A percentile compares a stretch with the other conserved stretches of the same genome.
Evolutionary conservation across 495 filamentous ascomycete genomes (phyloP).

Genomic region (Trichoderma asperelloides): DNA sequence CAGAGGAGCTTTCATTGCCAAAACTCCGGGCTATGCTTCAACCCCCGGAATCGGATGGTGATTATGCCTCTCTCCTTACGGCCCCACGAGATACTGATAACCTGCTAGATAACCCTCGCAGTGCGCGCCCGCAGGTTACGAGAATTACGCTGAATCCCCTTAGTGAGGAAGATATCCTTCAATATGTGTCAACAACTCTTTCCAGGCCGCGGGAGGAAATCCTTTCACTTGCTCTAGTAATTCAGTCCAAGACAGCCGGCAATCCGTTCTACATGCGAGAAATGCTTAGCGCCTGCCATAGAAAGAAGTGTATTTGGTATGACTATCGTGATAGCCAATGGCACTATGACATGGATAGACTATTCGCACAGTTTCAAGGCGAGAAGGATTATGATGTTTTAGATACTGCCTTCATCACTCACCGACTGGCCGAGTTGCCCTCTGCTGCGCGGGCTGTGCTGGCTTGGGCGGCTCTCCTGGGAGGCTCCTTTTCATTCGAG

Average conservation of each 20-base stretch:
- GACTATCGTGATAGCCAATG: conserved; percentile 70
- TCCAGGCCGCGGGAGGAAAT: conserved; percentile 50
- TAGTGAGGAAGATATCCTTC: conserved; percentile 61
- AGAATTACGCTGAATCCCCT: conserved; percentile 59
- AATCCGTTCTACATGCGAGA: conserved; percentile 86
- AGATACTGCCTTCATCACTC: conserved; percentile 68
- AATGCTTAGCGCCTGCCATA: conserved; percentile 81
- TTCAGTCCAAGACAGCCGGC: conserved; percentile 72
- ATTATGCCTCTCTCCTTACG: conserved; percentile 2
- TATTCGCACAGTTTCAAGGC: conserved; percentile 73
- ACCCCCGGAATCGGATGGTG: conserved; percentile 39
- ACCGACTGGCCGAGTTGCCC: conserved; percentile 67
- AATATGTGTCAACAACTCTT: conserved; percentile 70
- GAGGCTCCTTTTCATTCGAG: conserved; percentile 69
- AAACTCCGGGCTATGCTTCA: conserved; percentile 37
- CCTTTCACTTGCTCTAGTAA: conserved; percentile 55
- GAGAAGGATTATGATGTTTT: conserved; percentile 69
- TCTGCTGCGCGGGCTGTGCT: conserved; percentile 63
- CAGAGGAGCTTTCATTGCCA: conserved; percentile 41
- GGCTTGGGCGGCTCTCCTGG: conserved; percentile 76
- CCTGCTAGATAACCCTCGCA: conserved; percentile 35
- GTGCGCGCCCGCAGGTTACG: conserved; percentile 44
- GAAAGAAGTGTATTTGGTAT: conserved; percentile 81
- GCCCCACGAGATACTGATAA: conserved; percentile 19
- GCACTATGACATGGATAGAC: conserved; percentile 74